Evolutionary conservation across 2,329 filamentous ascomycete species (phyloP).

Genomic region (Parafenestella ontariensis): DNA sequence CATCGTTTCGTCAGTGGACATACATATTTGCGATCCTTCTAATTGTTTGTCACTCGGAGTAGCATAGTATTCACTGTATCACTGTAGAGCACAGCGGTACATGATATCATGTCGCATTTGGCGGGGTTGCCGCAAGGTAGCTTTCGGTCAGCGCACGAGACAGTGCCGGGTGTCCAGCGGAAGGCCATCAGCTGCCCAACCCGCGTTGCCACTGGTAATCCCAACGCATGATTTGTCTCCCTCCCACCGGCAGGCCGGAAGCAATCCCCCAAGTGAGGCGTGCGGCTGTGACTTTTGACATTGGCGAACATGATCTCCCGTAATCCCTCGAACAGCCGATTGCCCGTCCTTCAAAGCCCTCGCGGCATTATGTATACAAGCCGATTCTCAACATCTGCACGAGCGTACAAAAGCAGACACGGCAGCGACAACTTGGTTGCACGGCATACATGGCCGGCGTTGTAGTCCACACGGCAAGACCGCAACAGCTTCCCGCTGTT

Average conservation of each 20-base stretch:
- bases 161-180: conserved; percentile 11
- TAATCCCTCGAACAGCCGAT: neutral
- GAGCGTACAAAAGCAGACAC: conserved; percentile 27
- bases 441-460: conserved; percentile 25
- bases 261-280: conserved; percentile 1
- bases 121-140: conserved; percentile 6
- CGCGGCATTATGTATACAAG: conserved; percentile 4
- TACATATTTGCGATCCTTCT: neutral
- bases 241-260: conserved; percentile 4
- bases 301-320: neutral
- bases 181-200: conserved; percentile 25
- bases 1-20: neutral
- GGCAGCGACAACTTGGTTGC: conserved; percentile 24
- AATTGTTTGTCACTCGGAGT: too few species aligned
- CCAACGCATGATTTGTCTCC: conserved; percentile 9
- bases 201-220: conserved; percentile 24
- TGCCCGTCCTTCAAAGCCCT: neutral
- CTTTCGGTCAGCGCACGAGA: conserved; percentile 15
- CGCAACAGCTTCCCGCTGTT: conserved; percentile 30
- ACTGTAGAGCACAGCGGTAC: neutral
- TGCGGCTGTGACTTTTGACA: neutral
- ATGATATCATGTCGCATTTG: neutral
- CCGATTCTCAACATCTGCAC: conserved; percentile 23
- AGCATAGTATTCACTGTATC: too few species aligned
- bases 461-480: conserved; percentile 23